Evolutionary conservation across 768 basidiomycete genomes (phyloP), one percentile per base, ranked within the genome.

Genomic region (Collybia nuda): DNA sequence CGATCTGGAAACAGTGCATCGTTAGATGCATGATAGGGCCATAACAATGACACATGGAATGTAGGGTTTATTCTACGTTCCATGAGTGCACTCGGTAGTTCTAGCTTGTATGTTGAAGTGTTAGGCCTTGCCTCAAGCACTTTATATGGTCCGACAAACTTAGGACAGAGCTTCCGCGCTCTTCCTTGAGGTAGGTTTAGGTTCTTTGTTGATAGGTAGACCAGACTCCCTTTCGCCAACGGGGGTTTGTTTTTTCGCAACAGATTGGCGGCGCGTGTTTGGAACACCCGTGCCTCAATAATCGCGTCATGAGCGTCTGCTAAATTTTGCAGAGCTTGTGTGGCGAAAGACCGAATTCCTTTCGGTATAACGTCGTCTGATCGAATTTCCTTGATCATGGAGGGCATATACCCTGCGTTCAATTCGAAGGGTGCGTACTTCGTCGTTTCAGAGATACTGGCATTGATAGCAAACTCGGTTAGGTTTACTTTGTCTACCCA

Each of bases 391-490:
- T 35, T 39, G 2, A 64, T 59, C 51, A 63, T 58, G 46, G 58
- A 29, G 28, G 50, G 59, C 51, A 65, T 56, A 42, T 59, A 58
- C 3, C 68, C 63, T 1, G 38, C 8, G 36, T 67, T 67, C 1
- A 66, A 21, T 28, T 67, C 62, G 39, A 67, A 69, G 0, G 70
- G 72, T 17, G 69, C 60, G 43, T 64, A 74, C n/a, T 60, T 54
- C 0, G 72, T 76, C 0, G 68, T 55, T 11, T 42, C 54, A 0
- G 56, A 62, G 2, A 59, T 45, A 28, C 61, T 53, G 2, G 42
- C 19, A 26, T 52, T 78, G 5, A 75, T 64, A 0, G 73, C 73
- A 54, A 77, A 76, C 48, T 76, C 70, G 0, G 63, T 59, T 43
- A 69, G 44, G 2, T 67, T 67, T 0, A 72, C 8, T 9, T 60